Evolutionary conservation across 2,329 filamentous ascomycete species (phyloP).

Genomic region (Byssochlamys sp.): DNA sequence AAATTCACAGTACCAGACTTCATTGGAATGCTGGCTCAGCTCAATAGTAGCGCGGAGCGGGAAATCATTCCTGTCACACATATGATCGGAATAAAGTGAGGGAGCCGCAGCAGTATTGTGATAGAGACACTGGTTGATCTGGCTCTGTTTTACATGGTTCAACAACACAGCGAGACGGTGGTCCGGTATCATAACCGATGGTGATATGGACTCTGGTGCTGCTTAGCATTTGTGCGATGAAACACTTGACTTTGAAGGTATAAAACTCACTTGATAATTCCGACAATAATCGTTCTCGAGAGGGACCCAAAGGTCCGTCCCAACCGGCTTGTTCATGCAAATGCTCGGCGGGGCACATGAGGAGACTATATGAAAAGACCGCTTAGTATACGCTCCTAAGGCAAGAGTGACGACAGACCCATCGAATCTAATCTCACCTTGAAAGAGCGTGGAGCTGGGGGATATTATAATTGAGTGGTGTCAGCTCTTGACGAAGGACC

Average conservation of each 20-base stretch:
- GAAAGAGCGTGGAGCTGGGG: slow-evolving; percentile 72
- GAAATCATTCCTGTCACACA: slow-evolving; percentile 70
- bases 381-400: neutral
- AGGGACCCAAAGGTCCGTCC: slow-evolving; percentile 70
- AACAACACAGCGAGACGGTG: slow-evolving; percentile 74
- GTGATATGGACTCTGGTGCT: slow-evolving; percentile 69
- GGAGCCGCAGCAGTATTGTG: slow-evolving; percentile 72
- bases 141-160: slow-evolving; percentile 70
- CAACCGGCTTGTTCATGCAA: slow-evolving; percentile 68
- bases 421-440: slow-evolving; percentile 38
- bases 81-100: slow-evolving; percentile 81
- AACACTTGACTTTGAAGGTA: slow-evolving; percentile 8
- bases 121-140: slow-evolving; percentile 75
- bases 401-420: neutral
- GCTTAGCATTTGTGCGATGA: neutral
- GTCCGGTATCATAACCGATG: slow-evolving; percentile 92
- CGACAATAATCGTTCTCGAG: slow-evolving; percentile 64
- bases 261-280: slow-evolving; percentile 65
- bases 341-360: slow-evolving; percentile 80
- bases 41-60: slow-evolving; percentile 63
- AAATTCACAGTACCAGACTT: slow-evolving; percentile 87
- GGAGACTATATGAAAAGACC: slow-evolving; percentile 45
- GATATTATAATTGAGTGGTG: slow-evolving; percentile 71
- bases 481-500: slow-evolving; percentile 80
- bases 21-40: slow-evolving; percentile 62